Base-by-base conservation (phyloP, 441 rosid genomes). In the Bocquillonia castaneifolia region DNA sequence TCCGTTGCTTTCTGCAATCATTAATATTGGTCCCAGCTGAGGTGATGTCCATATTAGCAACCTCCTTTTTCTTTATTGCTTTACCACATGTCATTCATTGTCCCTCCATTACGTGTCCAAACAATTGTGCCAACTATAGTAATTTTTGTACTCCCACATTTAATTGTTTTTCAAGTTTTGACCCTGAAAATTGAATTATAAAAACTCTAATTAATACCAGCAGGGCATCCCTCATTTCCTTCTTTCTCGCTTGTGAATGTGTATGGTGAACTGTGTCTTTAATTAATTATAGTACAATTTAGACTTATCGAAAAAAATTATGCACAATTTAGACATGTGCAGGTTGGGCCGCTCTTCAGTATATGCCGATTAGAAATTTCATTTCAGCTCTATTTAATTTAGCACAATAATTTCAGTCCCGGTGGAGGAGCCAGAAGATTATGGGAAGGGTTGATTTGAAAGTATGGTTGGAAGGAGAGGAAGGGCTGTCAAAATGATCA, bases 11-110 rank as follows among this genome's bases (percentile, higher is more conserved):
- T 1, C 12, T 22, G 37, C 18, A 10, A 4, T 47, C 56, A 51
- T 59, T 12, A 13, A 20, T 7, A 22, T 18, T n/a, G 42, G 42
- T 29, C 20, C 34, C 26, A 32, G n/a, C 9, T 45, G 55, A 50
- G 36, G 7, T 20, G 45, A 68, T 17, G 2, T 52, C 26, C 58
- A 51, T 32, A 58, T 50, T 40, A 15, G 15, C 32, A 6, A 5
- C 32, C 36, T 25, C 53, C 26, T 15, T 55, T 15, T 14, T 13
- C 31, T 55, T 26, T 55, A 55, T 12, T 29, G n/a, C 37, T 14
- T 55, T 31, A 55, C 37, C 59, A 55, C 59, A 59, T 59, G 45
- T 18, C 4, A 39, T 39, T 59, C 26, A 36, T 20, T 59, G 26
- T 37, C 47, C n/a, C n/a, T 26, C 26, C 56, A 52, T 52, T 52